phyloP scores from a whole-genome alignment of 192 early-diverging fungal genomes.

The Coemansia sp. region DNA sequence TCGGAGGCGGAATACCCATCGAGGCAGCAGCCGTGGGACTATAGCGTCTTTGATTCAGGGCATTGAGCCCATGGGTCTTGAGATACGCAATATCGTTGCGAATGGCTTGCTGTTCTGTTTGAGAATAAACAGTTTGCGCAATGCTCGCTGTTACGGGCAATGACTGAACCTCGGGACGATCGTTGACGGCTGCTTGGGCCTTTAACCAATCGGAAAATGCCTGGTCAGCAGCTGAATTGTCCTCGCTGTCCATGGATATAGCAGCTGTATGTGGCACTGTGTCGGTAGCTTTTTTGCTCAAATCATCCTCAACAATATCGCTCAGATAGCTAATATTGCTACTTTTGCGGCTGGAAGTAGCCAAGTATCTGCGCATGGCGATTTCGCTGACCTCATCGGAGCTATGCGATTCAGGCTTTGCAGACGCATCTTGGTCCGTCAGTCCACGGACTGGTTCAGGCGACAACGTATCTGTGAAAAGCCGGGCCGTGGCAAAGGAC shows the following conservation, averaged over 20 bases:
- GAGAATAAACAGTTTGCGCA: constrained; percentile 1
- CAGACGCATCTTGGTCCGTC: too few species aligned
- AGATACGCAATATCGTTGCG: too few species aligned
- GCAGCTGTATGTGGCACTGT: too few species aligned
- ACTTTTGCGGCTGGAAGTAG: background rate
- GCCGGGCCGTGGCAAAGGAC: constrained; percentile 22
- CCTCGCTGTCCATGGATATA: constrained; percentile 3
- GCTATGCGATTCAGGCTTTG: background rate
- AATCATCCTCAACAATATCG: too few species aligned
- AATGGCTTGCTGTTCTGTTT: too few species aligned
- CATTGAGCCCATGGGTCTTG: too few species aligned
- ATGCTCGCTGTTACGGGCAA: background rate
- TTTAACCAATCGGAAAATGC: constrained; percentile 23
- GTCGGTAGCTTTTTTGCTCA: too few species aligned
- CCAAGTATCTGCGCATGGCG: constrained; percentile 39
- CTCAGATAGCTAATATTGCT: too few species aligned
- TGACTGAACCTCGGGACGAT: background rate
- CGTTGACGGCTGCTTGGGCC: constrained; percentile 8
- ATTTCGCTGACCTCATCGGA: constrained; percentile 43
- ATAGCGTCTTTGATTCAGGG: constrained; percentile 14
- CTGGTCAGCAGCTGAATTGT: background rate
- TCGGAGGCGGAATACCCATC: background rate
- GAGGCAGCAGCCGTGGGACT: constrained; percentile 4
- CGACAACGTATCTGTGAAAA: constrained; percentile 8
- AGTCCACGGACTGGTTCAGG: constrained; percentile 4